These are phyloP conservation scores for Botrytis cinerea DNA, from an alignment of 2,329 filamentous ascomycete genomes.

Conservation along the genomic window DNA sequence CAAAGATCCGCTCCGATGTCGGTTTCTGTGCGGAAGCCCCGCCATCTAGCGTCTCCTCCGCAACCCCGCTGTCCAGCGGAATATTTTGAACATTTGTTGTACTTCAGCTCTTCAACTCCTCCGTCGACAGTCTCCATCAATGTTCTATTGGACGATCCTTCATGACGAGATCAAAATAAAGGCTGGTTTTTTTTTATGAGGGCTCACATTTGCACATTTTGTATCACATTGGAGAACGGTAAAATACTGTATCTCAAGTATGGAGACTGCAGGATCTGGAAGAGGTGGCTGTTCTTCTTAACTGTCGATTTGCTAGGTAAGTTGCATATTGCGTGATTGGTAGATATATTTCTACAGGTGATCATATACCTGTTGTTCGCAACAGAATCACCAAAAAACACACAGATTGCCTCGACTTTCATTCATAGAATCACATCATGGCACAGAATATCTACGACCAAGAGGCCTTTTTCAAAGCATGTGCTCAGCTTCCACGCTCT, in stretches of 20 bases:
- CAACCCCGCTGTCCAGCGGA: background rate
- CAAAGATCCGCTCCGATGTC: constrained; percentile 9
- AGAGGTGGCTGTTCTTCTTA: background rate
- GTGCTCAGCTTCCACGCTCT: background rate
- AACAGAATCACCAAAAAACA: background rate
- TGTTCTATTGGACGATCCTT: background rate
- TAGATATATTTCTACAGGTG: background rate
- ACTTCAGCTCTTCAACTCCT: background rate
- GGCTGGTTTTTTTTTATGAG: no score
- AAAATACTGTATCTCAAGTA: background rate
- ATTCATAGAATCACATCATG: background rate
- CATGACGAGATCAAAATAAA: background rate
- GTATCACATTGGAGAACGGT: background rate
- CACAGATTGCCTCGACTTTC: background rate
- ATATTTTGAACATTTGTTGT: background rate
- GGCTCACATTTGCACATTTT: no score
- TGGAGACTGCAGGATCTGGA: no score
- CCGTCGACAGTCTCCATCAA: background rate
- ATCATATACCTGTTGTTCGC: background rate
- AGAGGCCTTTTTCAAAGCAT: constrained; percentile 1
- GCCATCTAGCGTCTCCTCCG: background rate
- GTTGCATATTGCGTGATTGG: background rate
- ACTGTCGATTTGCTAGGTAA: background rate
- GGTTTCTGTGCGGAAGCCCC: background rate
- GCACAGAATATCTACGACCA: constrained; percentile 8